Conservation (phyloP, 2,329 filamentous ascomycete species). For the Ilyonectria mors-panacis region DNA sequence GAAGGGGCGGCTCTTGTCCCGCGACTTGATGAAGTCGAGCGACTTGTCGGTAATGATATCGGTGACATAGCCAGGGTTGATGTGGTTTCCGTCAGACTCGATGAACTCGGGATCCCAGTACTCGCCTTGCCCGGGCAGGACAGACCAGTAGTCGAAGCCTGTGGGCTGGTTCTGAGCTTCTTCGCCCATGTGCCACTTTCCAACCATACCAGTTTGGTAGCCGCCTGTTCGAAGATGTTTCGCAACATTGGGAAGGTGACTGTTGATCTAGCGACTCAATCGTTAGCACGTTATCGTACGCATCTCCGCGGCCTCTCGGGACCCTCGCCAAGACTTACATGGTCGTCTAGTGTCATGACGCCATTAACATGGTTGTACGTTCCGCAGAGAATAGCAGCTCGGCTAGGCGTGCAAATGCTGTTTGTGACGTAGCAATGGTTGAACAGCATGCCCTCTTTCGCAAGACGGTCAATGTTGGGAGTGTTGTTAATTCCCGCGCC, state of each 20-base stretch:
- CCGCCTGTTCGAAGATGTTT: slow-evolving; percentile 63
- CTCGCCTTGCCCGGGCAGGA: slow-evolving; percentile 66
- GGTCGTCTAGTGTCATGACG: slow-evolving; percentile 64
- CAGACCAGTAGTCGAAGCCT: slow-evolving; percentile 67
- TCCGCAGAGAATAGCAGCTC: slow-evolving; percentile 64
- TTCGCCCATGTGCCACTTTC: slow-evolving; percentile 69
- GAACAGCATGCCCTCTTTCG: slow-evolving; percentile 64
- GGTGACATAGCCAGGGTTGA: slow-evolving; percentile 62
- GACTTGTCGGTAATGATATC: slow-evolving; percentile 68
- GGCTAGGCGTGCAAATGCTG: slow-evolving; percentile 66
- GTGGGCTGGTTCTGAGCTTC: slow-evolving; percentile 61
- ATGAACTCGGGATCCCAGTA: slow-evolving; percentile 68
- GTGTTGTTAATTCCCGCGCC: slow-evolving; percentile 67
- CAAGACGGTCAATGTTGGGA: slow-evolving; percentile 66
- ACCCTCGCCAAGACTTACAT: slow-evolving; percentile 35
- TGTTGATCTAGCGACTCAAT: slow-evolving; percentile 59
- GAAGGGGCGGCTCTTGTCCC: slow-evolving; percentile 59
- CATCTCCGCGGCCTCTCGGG: not conserved
- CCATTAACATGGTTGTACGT: slow-evolving; percentile 69
- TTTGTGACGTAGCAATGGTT: slow-evolving; percentile 70
- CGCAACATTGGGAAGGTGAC: slow-evolving; percentile 64
- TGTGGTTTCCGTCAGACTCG: slow-evolving; percentile 51
- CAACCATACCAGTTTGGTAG: slow-evolving; percentile 67
- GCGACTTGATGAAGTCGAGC: slow-evolving; percentile 57
- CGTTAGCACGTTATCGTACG: not conserved